Evolutionary conservation across 176 grass and related monocot genomes (phyloP), one percentile per base, ranked within the genome.

Genomic region (Raddia distichophylla): DNA sequence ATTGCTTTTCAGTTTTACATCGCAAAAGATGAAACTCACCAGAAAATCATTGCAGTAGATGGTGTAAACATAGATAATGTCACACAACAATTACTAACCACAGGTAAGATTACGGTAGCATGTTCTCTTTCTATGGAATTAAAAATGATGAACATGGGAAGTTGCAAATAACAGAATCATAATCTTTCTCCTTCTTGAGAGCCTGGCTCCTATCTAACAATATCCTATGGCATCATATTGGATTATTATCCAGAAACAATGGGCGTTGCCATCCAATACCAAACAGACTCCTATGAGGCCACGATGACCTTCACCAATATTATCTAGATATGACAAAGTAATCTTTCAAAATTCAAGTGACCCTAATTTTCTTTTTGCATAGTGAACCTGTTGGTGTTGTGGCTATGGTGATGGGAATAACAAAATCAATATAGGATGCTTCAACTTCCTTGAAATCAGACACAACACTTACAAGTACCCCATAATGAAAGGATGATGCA

Each of bases 41-140:
- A 57, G 17, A 1, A 74, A 19, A 17, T 10, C 8, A 37, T 7
- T 43, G 51, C 42, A 74, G 16, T 57, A 8, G 19, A 74, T n/a
- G 13, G 35, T 57, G 34, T 43, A 43, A 10, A 6, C 48, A 74
- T 7, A 57, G 14, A 58, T 58, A 34, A 58, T 37, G 34, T 57
- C 4, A 66, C 43, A 6, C 17, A 54, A 42, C 61, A 63, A 71
- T 42, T 82, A 68, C 3, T 63, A 64, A 16, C 44, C 51, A 40
- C 12, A 14, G 34, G 46, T 17, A 82, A 64, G 46, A 64, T 82
- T 42, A 50, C 9, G 22, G 58, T 61, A 72, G 18, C 18, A 42
- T 62, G 40, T 42, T 63, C 42, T 62, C 33, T 22, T 82, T 51
- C 40, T 52, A 32, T 81, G 16, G 80, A 74, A 82, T 58, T 73